Evolutionary conservation across 2,329 filamentous ascomycete species (phyloP).

Genomic region (Xylaria sp.): DNA sequence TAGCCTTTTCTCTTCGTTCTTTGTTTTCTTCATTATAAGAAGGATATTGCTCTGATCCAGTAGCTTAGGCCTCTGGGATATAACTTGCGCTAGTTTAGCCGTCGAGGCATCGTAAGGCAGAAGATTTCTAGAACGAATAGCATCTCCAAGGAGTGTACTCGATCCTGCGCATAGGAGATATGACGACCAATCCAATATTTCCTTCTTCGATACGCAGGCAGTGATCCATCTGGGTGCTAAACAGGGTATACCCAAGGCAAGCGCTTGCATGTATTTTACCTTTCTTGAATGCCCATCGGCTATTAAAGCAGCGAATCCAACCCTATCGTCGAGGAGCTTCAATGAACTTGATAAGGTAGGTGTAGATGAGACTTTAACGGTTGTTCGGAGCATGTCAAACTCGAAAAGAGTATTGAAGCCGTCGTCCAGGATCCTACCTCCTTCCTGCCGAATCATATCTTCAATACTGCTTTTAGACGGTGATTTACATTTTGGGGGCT

Average conservation of each 20-base stretch:
- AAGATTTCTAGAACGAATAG: slow-evolving; percentile 79
- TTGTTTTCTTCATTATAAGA: slow-evolving; percentile 73
- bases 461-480: slow-evolving; percentile 59
- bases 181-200: slow-evolving; percentile 77
- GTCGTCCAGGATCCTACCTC: slow-evolving; percentile 75
- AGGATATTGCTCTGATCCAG: slow-evolving; percentile 75
- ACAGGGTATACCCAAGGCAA: slow-evolving; percentile 89
- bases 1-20: slow-evolving; percentile 71
- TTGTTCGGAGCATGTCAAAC: slow-evolving; percentile 49
- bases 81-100: slow-evolving; percentile 66
- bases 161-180: slow-evolving; percentile 90
- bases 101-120: slow-evolving; percentile 66
- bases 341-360: slow-evolving; percentile 52
- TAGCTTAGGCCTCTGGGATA: slow-evolving; percentile 70
- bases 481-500: slow-evolving; percentile 64
- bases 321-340: slow-evolving; percentile 63
- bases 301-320: slow-evolving; percentile 86
- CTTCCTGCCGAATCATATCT: slow-evolving; percentile 73
- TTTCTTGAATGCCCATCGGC: slow-evolving; percentile 87
- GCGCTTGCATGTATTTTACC: slow-evolving; percentile 92
- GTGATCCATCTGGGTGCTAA: slow-evolving; percentile 84
- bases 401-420: slow-evolving; percentile 88
- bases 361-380: slow-evolving; percentile 41
- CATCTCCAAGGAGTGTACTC: slow-evolving; percentile 79
- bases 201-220: slow-evolving; percentile 71